Base-by-base conservation (phyloP, 129 eudicot genomes). In the Artemisia annua region DNA sequence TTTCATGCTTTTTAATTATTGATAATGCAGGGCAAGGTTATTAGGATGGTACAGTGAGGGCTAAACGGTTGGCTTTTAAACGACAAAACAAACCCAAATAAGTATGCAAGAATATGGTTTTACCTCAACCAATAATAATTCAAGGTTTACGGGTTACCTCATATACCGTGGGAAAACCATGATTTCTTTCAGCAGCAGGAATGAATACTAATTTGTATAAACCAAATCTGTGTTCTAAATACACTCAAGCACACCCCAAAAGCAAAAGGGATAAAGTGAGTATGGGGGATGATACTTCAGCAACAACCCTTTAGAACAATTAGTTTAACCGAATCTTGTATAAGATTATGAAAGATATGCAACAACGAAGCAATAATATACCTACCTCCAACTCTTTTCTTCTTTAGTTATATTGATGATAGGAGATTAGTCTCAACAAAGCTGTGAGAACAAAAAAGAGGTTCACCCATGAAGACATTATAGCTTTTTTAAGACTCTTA, bases 371-470 rank as follows among this genome's bases (percentile, higher is more conserved):
- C 15, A 65, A 39, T 18, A 28, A 75, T 20, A 55, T 88, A 89
- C 97, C 97, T 93, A 87, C 98, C 98, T 92, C 91, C 75, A 72
- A 78, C 78, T 78, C 92, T 80, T 83, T 85, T 87, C 85, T 85
- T 84, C 90, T 83, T 75, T 82, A 85, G 81, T 81, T 82, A 85
- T 68, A 87, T 30, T 32, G 78, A 73, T 85, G 97, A 85, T 72
- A 86, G 84, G 85, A 85, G 91, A 75, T 81, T 54, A 88, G 86
- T 92, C 88, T 82, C 95, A 85, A 85, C 77, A 85, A 83, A 81
- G 90, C 98, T 94, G 96, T 87, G 90, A 82, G 89, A 94, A 90
- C 82, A 86, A 87, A 85, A 79, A 81, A 80, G 61, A 86, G 84
- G 72, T 89, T 74, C 85, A 84, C 85, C 85, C 82, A 84, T 80